phyloP scores from a whole-genome alignment of 2,329 filamentous ascomycete species.

The Tricladium varicosporioides region DNA sequence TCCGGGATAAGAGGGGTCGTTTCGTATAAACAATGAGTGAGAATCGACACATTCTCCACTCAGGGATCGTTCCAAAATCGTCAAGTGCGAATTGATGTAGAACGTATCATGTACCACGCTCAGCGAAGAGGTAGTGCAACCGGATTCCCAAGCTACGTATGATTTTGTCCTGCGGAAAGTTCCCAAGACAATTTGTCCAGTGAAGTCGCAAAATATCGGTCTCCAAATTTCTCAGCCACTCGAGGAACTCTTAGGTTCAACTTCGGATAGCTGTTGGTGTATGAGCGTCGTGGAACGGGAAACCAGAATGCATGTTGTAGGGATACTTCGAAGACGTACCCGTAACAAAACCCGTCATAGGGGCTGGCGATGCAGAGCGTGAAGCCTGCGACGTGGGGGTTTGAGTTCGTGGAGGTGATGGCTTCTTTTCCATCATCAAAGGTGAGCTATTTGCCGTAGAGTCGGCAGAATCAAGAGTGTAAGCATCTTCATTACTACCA shows the following conservation, averaged over 20 bases:
- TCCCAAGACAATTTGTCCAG: slow-evolving; percentile 12
- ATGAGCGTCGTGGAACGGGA: slow-evolving; percentile 36
- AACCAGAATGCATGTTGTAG: slow-evolving; percentile 32
- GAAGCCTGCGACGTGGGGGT: slow-evolving; percentile 35
- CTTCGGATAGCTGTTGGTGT: slow-evolving; percentile 36
- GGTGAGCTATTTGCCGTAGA: slow-evolving; percentile 37
- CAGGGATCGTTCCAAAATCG: not conserved
- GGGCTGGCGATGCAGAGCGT: slow-evolving; percentile 44
- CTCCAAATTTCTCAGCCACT: not conserved
- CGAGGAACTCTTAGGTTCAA: slow-evolving; percentile 16
- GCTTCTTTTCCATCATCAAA: slow-evolving; percentile 26
- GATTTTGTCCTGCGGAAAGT: slow-evolving; percentile 8
- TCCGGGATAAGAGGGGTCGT: slow-evolving; percentile 12
- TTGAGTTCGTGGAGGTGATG: slow-evolving; percentile 23
- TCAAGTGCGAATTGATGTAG: not conserved
- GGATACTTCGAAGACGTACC: slow-evolving; percentile 42
- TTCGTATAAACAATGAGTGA: slow-evolving; percentile 9
- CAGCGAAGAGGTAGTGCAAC: slow-evolving; percentile 31
- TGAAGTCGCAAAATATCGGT: not conserved
- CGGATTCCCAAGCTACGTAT: slow-evolving; percentile 1
- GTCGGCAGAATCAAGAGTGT: slow-evolving; percentile 29
- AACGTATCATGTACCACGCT: slow-evolving; percentile 21
- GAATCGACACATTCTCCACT: slow-evolving; percentile 4
- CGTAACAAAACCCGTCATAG: slow-evolving; percentile 45
- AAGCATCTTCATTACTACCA: slow-evolving; percentile 40